A percentile compares a stretch with the other conserved stretches of the same genome.
phyloP scores from a whole-genome alignment of 352 stramenopile genomes.

The Phytophthora foliorum region DNA sequence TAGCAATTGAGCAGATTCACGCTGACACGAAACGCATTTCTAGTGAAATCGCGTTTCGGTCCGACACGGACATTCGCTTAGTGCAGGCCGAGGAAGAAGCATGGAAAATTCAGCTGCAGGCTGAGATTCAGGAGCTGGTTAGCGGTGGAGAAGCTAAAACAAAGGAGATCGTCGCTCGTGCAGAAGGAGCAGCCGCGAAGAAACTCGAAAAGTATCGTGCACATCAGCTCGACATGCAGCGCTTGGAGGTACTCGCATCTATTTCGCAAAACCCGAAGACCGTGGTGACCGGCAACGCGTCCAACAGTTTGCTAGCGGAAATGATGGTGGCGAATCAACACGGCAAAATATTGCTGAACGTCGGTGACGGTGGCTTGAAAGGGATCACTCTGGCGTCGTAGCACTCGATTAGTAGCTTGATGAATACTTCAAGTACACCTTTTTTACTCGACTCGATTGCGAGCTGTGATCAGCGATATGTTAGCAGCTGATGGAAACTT shows the following conservation, averaged over 20 bases:
- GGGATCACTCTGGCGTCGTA: constrained; percentile 36
- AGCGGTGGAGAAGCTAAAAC: constrained; percentile 34
- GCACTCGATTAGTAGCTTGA: not conserved
- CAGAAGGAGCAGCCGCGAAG: constrained; percentile 42
- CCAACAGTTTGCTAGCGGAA: constrained; percentile 50
- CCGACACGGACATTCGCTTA: constrained; percentile 42
- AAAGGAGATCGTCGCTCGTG: constrained; percentile 43
- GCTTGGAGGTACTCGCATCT: constrained; percentile 40
- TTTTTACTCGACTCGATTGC: too few relatives aligned
- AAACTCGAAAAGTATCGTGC: constrained; percentile 47
- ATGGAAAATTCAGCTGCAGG: constrained; percentile 35
- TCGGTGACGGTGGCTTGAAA: constrained; percentile 34
- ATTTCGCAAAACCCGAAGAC: constrained; percentile 41
- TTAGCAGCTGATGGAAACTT: too few relatives aligned
- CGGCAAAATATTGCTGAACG: constrained; percentile 41
- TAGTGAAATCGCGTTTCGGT: constrained; percentile 42
- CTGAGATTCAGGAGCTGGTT: constrained; percentile 39
- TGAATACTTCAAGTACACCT: not conserved
- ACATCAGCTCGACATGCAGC: constrained; percentile 47
- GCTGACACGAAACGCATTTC: constrained; percentile 51
- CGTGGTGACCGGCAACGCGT: constrained; percentile 45
- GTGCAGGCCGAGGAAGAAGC: constrained; percentile 42
- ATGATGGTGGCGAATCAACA: constrained; percentile 51
- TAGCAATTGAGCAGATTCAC: constrained; percentile 50
- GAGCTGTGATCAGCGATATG: too few relatives aligned